Conservation (phyloP, 225 moss, liverwort and hornwort species). For the Climacium dendroides region DNA sequence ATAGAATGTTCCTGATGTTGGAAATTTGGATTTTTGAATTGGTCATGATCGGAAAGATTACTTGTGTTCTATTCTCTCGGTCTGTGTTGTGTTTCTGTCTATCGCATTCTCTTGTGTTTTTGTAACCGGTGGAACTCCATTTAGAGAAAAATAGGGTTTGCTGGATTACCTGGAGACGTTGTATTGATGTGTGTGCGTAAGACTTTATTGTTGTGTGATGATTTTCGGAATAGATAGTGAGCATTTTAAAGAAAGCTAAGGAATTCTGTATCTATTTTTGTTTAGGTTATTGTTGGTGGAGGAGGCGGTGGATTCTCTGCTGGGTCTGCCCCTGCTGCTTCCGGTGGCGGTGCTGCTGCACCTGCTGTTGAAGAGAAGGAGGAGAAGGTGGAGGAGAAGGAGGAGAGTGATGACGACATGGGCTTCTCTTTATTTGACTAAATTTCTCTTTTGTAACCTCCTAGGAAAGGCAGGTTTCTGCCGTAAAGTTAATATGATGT, state of each 20-base stretch:
- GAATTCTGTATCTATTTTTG: not conserved
- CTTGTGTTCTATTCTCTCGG: not conserved
- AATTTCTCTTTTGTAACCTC: not conserved
- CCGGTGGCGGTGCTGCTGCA: slow-evolving; percentile 14
- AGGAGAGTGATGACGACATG: slow-evolving; percentile 91
- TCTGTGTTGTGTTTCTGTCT: not conserved
- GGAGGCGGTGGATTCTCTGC: slow-evolving; percentile 28
- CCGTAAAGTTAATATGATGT: not conserved
- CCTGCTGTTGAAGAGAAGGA: slow-evolving; percentile 28
- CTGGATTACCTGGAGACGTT: not conserved
- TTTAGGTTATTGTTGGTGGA: slow-evolving; percentile 48
- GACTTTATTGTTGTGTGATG: not conserved
- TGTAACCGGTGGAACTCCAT: too few relatives aligned
- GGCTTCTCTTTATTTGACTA: slow-evolving; percentile 71
- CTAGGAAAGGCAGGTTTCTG: slow-evolving; percentile 1
- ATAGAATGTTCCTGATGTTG: not conserved
- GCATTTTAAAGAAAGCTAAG: not conserved
- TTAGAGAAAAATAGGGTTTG: not conserved
- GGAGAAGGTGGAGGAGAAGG: slow-evolving; percentile 65
- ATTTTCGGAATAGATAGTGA: not conserved
- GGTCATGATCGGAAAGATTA: not conserved
- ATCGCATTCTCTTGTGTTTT: not conserved
- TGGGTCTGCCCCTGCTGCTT: slow-evolving; percentile 10
- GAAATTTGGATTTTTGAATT: not conserved
- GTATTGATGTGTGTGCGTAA: not conserved